phyloP scores from a whole-genome alignment of 2,329 filamentous ascomycete genomes.

The Fusarium clavum region DNA sequence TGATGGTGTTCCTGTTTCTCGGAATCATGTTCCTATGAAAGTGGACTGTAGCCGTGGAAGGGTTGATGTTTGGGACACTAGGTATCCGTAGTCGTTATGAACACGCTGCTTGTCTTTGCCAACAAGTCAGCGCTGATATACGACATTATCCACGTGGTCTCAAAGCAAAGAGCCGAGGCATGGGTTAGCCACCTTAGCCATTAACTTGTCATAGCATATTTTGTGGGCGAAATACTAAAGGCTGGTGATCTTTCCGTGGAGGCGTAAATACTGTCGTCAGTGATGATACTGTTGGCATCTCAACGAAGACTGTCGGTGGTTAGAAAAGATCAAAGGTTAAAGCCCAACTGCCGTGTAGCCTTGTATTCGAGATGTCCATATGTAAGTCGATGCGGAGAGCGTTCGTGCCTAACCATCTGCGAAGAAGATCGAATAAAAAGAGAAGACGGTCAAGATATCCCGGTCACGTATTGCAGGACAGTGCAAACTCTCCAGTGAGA shows the following conservation, averaged over 20 bases:
- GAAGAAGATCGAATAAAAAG: conserved; percentile 8
- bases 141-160: not conserved
- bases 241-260: not conserved
- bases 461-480: conserved; percentile 14
- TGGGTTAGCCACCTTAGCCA: not conserved
- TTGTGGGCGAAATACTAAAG: not conserved
- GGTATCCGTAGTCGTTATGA: not conserved
- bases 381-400: conserved; percentile 18
- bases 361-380: conserved; percentile 12
- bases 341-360: conserved; percentile 21
- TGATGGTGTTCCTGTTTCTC: conserved; percentile 16
- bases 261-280: conserved; percentile 7
- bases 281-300: not conserved
- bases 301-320: conserved; percentile 11
- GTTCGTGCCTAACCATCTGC: conserved; percentile 23
- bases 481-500: conserved; percentile 19
- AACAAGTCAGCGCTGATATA: conserved; percentile 5
- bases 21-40: conserved; percentile 13
- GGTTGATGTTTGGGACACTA: conserved; percentile 2
- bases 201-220: not conserved
- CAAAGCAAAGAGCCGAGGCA: not conserved
- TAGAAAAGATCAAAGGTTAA: conserved; percentile 11
- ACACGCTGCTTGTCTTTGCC: conserved; percentile 9
- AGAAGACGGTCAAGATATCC: conserved; percentile 3
- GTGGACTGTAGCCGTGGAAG: conserved; percentile 9